Evolutionary conservation across 495 filamentous ascomycete genomes (phyloP).

Genomic region (Arthonia radiata): DNA sequence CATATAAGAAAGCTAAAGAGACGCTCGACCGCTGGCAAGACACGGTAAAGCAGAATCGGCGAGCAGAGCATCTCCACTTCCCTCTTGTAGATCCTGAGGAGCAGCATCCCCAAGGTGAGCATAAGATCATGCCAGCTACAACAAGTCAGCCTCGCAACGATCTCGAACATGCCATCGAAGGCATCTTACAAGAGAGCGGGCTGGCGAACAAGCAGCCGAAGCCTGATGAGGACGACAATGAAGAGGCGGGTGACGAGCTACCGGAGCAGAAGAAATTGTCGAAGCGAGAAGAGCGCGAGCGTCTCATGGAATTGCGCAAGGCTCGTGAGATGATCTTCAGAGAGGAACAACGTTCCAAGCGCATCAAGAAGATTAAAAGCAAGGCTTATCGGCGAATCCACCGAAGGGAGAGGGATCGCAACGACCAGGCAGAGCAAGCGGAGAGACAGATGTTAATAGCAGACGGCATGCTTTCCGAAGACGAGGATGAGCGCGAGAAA

Average conservation of each 20-base stretch:
- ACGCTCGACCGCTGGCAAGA: constrained; percentile 76
- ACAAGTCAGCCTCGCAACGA: constrained; percentile 41
- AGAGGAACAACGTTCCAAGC: constrained; percentile 71
- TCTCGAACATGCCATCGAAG: constrained; percentile 60
- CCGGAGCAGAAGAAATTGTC: constrained; percentile 37
- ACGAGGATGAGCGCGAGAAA: constrained; percentile 60
- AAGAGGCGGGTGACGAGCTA: constrained; percentile 46
- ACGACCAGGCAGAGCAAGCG: constrained; percentile 44
- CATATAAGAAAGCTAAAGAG: constrained; percentile 78
- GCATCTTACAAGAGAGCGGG: constrained; percentile 73
- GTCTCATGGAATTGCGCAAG: constrained; percentile 50
- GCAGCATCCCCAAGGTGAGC: constrained; percentile 21
- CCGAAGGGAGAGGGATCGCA: constrained; percentile 54
- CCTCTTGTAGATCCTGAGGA: constrained; percentile 50
- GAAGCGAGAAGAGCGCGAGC: constrained; percentile 44
- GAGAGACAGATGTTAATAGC: constrained; percentile 41
- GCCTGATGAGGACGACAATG: constrained; percentile 33
- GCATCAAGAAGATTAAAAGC: constrained; percentile 95
- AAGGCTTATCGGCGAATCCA: constrained; percentile 82
- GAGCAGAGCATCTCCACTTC: constrained; percentile 81
- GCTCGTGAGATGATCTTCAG: constrained; percentile 68
- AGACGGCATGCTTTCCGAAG: constrained; percentile 46
- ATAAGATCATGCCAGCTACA: constrained; percentile 28
- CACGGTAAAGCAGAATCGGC: constrained; percentile 78
- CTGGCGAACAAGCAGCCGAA: constrained; percentile 33